Evolutionary conservation across 805 yeast species (phyloP).

Genomic region (Schizosaccharomyces osmophilus): DNA sequence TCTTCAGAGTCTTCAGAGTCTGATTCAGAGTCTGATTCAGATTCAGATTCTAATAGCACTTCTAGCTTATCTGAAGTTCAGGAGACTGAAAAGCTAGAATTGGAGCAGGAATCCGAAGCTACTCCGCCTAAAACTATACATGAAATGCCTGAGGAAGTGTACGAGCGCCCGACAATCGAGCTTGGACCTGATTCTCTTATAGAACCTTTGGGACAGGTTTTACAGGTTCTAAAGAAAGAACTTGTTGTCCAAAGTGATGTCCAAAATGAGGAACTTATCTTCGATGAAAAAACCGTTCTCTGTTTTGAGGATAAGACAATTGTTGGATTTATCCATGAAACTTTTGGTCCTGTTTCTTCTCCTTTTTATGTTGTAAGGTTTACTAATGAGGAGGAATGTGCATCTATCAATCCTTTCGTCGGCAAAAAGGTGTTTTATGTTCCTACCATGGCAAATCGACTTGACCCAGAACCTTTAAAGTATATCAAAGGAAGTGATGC

Average conservation of each 20-base stretch:
- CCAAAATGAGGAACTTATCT: conserved; percentile 66
- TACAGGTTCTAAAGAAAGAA: conserved; percentile 44
- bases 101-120: conserved; percentile 8
- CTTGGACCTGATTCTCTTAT: conserved; percentile 39
- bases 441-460: conserved; percentile 56
- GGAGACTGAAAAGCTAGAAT: background rate
- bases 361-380: conserved; percentile 65
- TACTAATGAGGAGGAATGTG: conserved; percentile 23
- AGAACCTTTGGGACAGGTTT: conserved; percentile 45
- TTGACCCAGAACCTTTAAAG: conserved; percentile 49
- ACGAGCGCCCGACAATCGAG: conserved; percentile 33
- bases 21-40: background rate
- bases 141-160: conserved; percentile 44
- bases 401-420: conserved; percentile 17
- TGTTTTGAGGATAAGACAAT: conserved; percentile 49
- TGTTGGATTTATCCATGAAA: conserved; percentile 47
- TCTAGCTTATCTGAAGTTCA: background rate
- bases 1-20: background rate
- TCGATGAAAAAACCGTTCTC: conserved; percentile 49
- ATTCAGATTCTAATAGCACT: background rate
- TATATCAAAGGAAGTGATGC: conserved; percentile 76
- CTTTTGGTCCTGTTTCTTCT: conserved; percentile 62
- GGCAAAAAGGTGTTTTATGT: conserved; percentile 49
- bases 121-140: conserved; percentile 62
- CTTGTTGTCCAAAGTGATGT: conserved; percentile 43